Percentiles rank a stretch among this genome's conserved stretches.
Evolutionary conservation across 257 asterid species (phyloP).

Genomic region (Leptodermis oblonga): DNA sequence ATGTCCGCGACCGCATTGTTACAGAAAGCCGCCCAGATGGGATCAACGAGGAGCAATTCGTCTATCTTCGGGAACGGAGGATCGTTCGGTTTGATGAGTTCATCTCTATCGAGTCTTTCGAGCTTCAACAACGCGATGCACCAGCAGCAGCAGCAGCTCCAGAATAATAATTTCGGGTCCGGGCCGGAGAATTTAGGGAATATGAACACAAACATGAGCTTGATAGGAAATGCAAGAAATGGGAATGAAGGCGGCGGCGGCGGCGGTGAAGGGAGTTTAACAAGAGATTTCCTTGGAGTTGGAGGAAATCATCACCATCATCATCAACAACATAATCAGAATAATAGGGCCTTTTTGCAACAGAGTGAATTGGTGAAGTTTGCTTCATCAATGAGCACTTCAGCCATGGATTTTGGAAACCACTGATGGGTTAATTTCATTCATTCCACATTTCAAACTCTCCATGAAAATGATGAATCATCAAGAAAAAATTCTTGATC

Average conservation of each 20-base stretch:
- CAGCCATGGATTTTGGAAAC: constrained; percentile 40
- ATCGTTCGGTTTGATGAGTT: constrained; percentile 44
- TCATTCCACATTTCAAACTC: neutral
- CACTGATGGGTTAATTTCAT: too few species aligned
- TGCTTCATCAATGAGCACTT: constrained; percentile 25
- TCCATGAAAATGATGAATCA: too few species aligned
- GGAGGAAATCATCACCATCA: constrained; percentile 43
- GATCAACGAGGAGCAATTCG: constrained; percentile 59
- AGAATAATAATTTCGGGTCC: constrained; percentile 11
- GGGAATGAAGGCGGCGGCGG: too few species aligned
- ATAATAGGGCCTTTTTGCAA: constrained; percentile 38
- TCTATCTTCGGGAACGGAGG: constrained; percentile 39
- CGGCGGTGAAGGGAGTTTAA: constrained; percentile 44
- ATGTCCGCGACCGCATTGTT: constrained; percentile 86
- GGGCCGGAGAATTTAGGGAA: constrained; percentile 28
- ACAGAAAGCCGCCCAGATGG: constrained; percentile 87
- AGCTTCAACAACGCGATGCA: constrained; percentile 31
- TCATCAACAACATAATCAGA: too few species aligned
- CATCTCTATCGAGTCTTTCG: constrained; percentile 35
- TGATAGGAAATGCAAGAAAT: constrained; percentile 15
- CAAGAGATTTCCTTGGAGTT: constrained; percentile 80
- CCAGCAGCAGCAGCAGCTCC: constrained; percentile 22
- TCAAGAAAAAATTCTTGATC: constrained; percentile 40
- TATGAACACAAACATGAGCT: constrained; percentile 17
- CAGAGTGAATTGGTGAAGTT: constrained; percentile 51